Base-by-base conservation (phyloP, 2,329 filamentous ascomycete species). In the Colletotrichum sp. region DNA sequence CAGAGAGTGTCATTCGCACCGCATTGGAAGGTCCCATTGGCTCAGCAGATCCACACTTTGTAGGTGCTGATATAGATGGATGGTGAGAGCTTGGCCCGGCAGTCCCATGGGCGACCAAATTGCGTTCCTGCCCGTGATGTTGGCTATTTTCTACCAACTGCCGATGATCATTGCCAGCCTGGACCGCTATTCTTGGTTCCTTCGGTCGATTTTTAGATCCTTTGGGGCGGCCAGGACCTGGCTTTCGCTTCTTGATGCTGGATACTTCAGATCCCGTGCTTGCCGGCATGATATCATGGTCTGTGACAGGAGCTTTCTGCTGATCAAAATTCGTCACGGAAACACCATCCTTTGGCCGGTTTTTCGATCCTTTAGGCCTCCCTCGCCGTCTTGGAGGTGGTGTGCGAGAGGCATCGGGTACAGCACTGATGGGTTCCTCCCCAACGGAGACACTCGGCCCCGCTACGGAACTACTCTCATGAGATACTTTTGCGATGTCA, bases 131-230 rank as follows among this genome's bases (percentile, higher is more conserved):
- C 59, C 22, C 59, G 10, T 30, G n/a, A n/a, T 22, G 28, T 22
- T 15, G 59, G 15, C 16, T 32, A 24, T n/a, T 13, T 15, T 30
- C 12, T 22, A 24, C 59, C 13, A 10, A 22, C n/a, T 62, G 59
- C 36, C 18, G 32, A 18, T 62, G 30, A 30, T 4, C 18, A 15
- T 24, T 32, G 28, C n/a, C 22, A n/a, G 18, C 13, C 28, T 32
- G 59, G 32, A 24, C n/a, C 5, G 60, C 26, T 16, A 13, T 10
- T 36, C 13, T 24, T 3, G 59, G 26, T 32, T 85, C 83, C 75
- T 86, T 89, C 4, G 86, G 84, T 5, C 87, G 85, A 75, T 90
- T 90, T 75, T 88, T 89, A 2, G 89, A 90, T 1, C 89, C 89
- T 75, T 90, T 90, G 0, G 89, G 89, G 36, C 89, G 85, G 8